Base-by-base conservation (phyloP, 805 yeast genomes). In the Wickerhamiella lipophila region DNA sequence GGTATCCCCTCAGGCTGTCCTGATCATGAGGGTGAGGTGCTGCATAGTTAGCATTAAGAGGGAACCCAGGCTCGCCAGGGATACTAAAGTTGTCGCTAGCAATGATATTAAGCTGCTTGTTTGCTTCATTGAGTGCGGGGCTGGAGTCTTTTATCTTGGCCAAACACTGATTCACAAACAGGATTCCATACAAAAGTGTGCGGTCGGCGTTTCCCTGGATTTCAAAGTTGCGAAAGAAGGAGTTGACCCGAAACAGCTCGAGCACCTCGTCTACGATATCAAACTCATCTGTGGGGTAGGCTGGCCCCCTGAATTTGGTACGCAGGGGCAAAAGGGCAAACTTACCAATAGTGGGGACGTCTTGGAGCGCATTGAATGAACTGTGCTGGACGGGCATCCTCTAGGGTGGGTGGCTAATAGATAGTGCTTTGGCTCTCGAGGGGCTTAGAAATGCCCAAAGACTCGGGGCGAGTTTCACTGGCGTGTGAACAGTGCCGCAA, bases 21-120 rank as follows among this genome's bases (percentile, higher is more conserved):
- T 80, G 79, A 53, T 86, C 95, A 50, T 72, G 72, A 58, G 80
- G 79, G 59, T 79, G 83, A 18, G 96, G 92, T 8, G 95, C 76
- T 43, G 76, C 67, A 65, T 79, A 77, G 62, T 92, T 62, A 0
- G 86, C 75, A 64, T 88, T 89, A 65, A 92, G 72, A 16, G 97
- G 96, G 71, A 92, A 92, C 12, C 89, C 87, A 7, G 89, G 78
- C 53, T 92, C 96, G 21, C 99, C 99, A 1, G 99, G 99, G 53
- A 92, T 74, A 15, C 88, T 72, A 60, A 92, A 89, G 62, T 79
- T 78, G 57, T 89, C 97, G 50, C 92, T 72, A 1, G 96, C 81
- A 55, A 87, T 73, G 60, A 88, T 88, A 55, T 84, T 87, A 54
- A 92, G 73, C n/a, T 71, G 65, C 53, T 66, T 60, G 50, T 55